phyloP scores from a whole-genome alignment of 2,329 filamentous ascomycete species.

The Cercospora canescens region DNA sequence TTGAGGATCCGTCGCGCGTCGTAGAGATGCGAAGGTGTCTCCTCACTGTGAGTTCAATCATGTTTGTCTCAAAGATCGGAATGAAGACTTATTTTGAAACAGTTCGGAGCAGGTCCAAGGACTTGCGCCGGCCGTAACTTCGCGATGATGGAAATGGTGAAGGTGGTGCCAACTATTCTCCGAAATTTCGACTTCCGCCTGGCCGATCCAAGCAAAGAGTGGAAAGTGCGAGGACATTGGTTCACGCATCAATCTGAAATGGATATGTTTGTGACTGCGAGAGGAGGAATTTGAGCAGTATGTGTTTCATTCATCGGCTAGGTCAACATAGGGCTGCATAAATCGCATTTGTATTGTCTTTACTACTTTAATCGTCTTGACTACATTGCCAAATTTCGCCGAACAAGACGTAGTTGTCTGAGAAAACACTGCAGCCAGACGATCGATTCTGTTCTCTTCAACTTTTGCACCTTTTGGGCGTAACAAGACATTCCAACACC shows the following conservation, averaged over 20 bases:
- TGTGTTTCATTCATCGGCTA: background rate
- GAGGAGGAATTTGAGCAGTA: background rate
- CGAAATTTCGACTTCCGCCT: background rate
- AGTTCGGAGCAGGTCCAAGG: background rate
- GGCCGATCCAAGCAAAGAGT: background rate
- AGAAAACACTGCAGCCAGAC: too few species aligned
- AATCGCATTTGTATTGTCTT: background rate
- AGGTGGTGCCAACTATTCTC: background rate
- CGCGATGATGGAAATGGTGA: background rate
- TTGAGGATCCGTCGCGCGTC: constrained; percentile 17
- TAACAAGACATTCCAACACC: too few species aligned
- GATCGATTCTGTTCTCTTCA: too few species aligned
- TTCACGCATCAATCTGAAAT: background rate
- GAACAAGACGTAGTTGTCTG: too few species aligned
- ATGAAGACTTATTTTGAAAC: background rate
- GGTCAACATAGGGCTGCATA: background rate
- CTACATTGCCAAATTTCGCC: too few species aligned
- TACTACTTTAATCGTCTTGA: background rate
- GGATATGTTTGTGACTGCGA: background rate
- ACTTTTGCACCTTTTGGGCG: too few species aligned
- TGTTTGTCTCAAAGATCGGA: background rate
- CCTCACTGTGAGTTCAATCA: background rate
- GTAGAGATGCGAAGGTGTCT: background rate
- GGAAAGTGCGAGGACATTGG: background rate
- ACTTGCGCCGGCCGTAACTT: background rate